phyloP scores from a whole-genome alignment of 352 stramenopile genomes.

The Albugo candida region DNA sequence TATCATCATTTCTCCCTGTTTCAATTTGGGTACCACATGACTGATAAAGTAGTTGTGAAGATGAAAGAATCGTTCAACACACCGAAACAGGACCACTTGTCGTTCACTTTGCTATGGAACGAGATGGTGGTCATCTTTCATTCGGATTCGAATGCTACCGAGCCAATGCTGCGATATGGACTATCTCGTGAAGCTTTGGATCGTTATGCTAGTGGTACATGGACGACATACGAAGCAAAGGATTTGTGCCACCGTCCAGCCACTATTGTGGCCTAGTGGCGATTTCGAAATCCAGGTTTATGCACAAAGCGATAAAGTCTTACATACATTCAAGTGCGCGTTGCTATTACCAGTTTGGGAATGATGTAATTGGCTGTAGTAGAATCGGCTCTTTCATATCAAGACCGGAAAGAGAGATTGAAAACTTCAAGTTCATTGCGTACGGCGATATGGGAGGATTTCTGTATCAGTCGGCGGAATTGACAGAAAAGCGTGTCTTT shows the following conservation, averaged over 20 bases:
- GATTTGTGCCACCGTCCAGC: conserved; percentile 49
- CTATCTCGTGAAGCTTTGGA: conserved; percentile 12
- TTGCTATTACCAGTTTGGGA: conserved; percentile 72
- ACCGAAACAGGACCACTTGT: conserved; percentile 53
- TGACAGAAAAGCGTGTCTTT: conserved; percentile 12
- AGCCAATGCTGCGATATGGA: conserved; percentile 24
- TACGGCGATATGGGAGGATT: conserved; percentile 71
- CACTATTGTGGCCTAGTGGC: conserved; percentile 33
- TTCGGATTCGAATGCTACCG: conserved; percentile 27
- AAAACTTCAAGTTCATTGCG: conserved; percentile 43
- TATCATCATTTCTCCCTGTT: too few species aligned
- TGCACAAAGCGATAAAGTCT: conserved; percentile 56
- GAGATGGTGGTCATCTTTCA: conserved; percentile 71
- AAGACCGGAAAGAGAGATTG: conserved; percentile 4
- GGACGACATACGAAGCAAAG: conserved; percentile 34
- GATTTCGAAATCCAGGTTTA: conserved; percentile 55
- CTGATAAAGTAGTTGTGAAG: conserved; percentile 22
- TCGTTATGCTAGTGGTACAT: conserved; percentile 16
- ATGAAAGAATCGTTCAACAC: conserved; percentile 35
- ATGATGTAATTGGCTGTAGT: conserved; percentile 54
- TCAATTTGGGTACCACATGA: too few species aligned
- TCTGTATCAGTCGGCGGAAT: conserved; percentile 4
- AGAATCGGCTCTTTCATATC: conserved; percentile 37
- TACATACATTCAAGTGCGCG: conserved; percentile 14
- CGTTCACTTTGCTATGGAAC: conserved; percentile 24